phyloP scores from a whole-genome alignment of 2,329 filamentous ascomycete species.

The Cladosporium sp. region DNA sequence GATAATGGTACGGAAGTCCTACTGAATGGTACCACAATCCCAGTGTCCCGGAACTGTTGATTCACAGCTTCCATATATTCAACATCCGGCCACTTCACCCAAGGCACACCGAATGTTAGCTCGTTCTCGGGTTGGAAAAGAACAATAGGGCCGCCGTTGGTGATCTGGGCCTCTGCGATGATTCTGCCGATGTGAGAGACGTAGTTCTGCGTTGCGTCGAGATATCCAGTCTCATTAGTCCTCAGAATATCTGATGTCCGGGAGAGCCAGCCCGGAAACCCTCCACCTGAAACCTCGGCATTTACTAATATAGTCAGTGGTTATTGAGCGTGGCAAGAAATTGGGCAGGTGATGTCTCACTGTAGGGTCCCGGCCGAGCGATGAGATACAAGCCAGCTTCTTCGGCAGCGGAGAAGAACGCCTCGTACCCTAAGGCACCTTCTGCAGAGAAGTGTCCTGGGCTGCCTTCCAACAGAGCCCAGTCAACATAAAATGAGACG shows the following conservation, averaged over 20 bases:
- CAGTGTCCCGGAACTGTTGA: conserved; percentile 60
- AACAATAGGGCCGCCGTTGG: conserved; percentile 73
- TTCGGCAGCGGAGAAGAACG: conserved; percentile 69
- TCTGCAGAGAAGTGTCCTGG: conserved; percentile 63
- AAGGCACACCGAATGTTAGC: conserved; percentile 44
- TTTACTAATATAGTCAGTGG: conserved; percentile 49
- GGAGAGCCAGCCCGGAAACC: conserved; percentile 75
- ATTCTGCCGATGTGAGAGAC: conserved; percentile 55
- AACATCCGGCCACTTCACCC: conserved; percentile 8
- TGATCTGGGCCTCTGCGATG: conserved; percentile 72
- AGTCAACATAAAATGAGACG: conserved; percentile 73
- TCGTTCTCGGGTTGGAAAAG: conserved; percentile 78
- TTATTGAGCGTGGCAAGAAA: conserved; percentile 52
- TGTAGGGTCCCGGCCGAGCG: conserved; percentile 38
- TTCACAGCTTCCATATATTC: conserved; percentile 64
- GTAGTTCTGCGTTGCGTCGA: conserved; percentile 64
- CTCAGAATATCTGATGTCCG: conserved; percentile 58
- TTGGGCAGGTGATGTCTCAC: background rate
- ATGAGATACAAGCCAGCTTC: conserved; percentile 71
- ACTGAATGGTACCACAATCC: conserved; percentile 61
- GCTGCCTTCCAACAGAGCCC: conserved; percentile 70
- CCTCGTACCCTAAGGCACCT: conserved; percentile 65
- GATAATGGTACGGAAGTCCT: background rate
- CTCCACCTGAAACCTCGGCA: conserved; percentile 68
- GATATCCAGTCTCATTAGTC: conserved; percentile 55